Conservation (phyloP, 805 yeast genomes). For the Kuraishia hungarica region DNA sequence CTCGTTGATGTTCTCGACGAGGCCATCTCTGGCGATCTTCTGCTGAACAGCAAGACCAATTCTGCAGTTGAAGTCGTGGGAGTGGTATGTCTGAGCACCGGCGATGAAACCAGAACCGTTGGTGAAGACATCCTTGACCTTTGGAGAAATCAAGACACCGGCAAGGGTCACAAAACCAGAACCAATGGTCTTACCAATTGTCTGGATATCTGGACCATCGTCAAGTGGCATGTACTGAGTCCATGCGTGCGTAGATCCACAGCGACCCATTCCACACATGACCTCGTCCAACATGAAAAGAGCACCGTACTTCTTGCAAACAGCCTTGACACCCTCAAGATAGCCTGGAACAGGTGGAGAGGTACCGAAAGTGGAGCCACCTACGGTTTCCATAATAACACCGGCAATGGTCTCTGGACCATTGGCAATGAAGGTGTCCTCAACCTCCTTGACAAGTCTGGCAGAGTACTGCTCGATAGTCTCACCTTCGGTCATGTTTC, state of each 20-base stretch:
- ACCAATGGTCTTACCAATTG: conserved; percentile 41
- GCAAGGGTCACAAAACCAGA: conserved; percentile 43
- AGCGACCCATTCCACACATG: conserved; percentile 50
- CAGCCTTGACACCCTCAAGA: conserved; percentile 33
- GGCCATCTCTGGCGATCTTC: conserved; percentile 23
- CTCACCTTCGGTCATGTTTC: conserved; percentile 21
- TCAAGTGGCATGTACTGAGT: conserved; percentile 29
- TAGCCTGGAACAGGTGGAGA: conserved; percentile 37
- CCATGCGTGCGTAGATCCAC: conserved; percentile 40
- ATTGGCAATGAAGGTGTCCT: conserved; percentile 28
- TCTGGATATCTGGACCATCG: conserved; percentile 38
- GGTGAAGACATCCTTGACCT: conserved; percentile 27
- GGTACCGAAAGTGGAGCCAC: conserved; percentile 39
- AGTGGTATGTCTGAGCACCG: conserved; percentile 46
- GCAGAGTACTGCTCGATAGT: conserved; percentile 30
- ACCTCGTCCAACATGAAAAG: conserved; percentile 45
- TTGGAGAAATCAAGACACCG: conserved; percentile 33
- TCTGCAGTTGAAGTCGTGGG: conserved; percentile 36
- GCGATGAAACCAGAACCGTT: conserved; percentile 30
- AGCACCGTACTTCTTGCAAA: conserved; percentile 44
- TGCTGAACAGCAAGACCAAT: conserved; percentile 39
- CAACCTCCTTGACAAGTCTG: conserved; percentile 30
- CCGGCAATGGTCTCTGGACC: conserved; percentile 37
- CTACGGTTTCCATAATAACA: conserved; percentile 35
- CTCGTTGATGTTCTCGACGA: conserved; percentile 31